Percentiles rank a stretch among this genome's conserved stretches.
Evolutionary conservation across 1,284 basidiomycete genomes (phyloP).

Genomic region (Apiotrichum domesticum): DNA sequence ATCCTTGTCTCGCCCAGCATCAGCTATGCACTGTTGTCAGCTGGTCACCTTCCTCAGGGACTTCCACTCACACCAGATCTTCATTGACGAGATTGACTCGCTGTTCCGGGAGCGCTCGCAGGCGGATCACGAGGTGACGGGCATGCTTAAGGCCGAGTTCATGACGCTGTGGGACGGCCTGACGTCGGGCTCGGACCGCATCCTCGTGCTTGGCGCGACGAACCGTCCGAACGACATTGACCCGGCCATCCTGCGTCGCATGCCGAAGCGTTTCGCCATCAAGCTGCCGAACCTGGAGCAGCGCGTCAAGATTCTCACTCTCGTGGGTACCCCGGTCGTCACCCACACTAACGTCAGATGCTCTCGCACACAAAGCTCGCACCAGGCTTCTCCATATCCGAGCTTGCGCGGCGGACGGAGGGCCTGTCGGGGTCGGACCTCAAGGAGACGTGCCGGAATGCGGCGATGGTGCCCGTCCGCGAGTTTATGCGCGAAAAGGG

Average conservation of each 20-base stretch:
- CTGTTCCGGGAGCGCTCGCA: constrained; percentile 80
- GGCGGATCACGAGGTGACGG: constrained; percentile 94
- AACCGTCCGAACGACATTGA: constrained; percentile 86
- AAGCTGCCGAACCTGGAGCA: constrained; percentile 74
- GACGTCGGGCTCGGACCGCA: constrained; percentile 68
- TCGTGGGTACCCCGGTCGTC: constrained; percentile 53
- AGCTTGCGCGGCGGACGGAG: constrained; percentile 66
- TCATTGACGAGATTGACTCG: constrained; percentile 79
- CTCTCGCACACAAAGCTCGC: constrained; percentile 68
- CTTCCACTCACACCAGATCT: constrained; percentile 50
- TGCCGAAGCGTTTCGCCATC: constrained; percentile 97
- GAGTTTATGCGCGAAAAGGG: constrained; percentile 70
- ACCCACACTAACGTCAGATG: constrained; percentile 56
- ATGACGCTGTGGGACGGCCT: constrained; percentile 99
- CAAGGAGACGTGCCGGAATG: constrained; percentile 88
- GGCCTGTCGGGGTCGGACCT: constrained; percentile 87
- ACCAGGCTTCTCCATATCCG: constrained; percentile 58
- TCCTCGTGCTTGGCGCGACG: constrained; percentile 91
- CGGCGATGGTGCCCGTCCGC: constrained; percentile 83
- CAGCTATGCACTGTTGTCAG: no score
- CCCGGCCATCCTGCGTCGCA: constrained; percentile 84
- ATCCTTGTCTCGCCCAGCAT: no score
- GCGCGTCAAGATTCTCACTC: constrained; percentile 76
- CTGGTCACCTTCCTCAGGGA: background rate
- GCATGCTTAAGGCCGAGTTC: constrained; percentile 99